A percentile compares a stretch with the other conserved stretches of the same genome.
These are phyloP conservation scores for Cunninghamia lanceolata DNA, from an alignment of 75 land plant genomes.

Conservation along the genomic window DNA sequence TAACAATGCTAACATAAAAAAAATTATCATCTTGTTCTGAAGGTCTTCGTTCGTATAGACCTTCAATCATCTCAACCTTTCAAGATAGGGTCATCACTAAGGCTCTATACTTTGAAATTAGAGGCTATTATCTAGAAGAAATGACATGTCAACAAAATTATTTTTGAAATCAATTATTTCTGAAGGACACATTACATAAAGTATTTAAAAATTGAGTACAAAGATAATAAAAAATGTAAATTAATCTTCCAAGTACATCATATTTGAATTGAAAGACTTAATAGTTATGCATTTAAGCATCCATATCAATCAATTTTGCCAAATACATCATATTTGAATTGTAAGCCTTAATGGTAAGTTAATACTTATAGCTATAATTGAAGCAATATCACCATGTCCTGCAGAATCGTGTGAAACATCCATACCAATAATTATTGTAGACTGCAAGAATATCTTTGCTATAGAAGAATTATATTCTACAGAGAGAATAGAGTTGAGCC, in stretches of 20 bases:
- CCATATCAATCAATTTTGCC: no score
- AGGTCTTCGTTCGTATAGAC: constrained; percentile 38
- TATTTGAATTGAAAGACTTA: no score
- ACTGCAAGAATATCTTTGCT: constrained; percentile 49
- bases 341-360: no score
- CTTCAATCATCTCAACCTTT: constrained; percentile 82
- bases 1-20: no score
- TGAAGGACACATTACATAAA: background rate
- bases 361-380: constrained; percentile 80
- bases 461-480: constrained; percentile 30
- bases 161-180: background rate
- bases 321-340: no score
- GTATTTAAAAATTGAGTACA: no score
- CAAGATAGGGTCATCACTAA: constrained; percentile 72
- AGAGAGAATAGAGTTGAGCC: constrained; percentile 61
- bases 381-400: constrained; percentile 77
- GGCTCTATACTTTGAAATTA: constrained; percentile 68
- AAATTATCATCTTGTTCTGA: background rate
- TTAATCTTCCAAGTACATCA: no score
- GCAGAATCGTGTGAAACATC: constrained; percentile 97
- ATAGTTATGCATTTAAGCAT: no score
- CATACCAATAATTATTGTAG: constrained; percentile 91
- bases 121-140: constrained; percentile 85
- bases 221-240: no score
- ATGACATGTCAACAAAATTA: constrained; percentile 49